A percentile compares a stretch with the other conserved stretches of the same genome.
These are phyloP conservation scores for Jamesozyma lodderae DNA, from an alignment of 805 yeast genomes.

Conservation along the genomic window DNA sequence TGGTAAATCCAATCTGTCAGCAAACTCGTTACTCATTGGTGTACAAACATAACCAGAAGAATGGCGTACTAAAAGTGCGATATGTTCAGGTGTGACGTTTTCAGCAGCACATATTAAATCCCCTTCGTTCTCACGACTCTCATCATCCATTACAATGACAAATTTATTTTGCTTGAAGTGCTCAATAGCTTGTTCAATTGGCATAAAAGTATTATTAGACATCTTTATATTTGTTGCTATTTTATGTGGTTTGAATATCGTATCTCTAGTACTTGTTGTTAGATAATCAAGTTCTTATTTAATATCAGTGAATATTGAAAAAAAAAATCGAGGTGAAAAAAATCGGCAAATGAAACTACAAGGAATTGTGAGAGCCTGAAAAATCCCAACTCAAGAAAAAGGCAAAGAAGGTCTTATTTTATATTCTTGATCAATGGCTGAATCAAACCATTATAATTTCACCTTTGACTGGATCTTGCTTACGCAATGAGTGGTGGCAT, in stretches of 20 bases:
- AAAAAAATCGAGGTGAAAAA: no score
- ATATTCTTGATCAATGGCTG: no score
- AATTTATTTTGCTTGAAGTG: constrained; percentile 41
- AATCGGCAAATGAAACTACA: no score
- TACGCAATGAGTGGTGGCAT: no score
- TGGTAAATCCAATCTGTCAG: constrained; percentile 72
- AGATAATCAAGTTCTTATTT: no score
- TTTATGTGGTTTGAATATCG: constrained; percentile 1
- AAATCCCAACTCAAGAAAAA: no score
- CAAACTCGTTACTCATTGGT: constrained; percentile 68
- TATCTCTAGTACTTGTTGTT: no score
- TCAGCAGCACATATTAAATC: constrained; percentile 90
- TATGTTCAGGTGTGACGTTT: constrained; percentile 62
- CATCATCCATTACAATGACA: constrained; percentile 92
- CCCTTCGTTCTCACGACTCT: constrained; percentile 93
- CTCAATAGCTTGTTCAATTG: constrained; percentile 26
- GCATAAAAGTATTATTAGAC: constrained; percentile 11
- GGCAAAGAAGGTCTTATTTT: no score
- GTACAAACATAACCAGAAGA: constrained; percentile 90
- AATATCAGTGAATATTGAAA: not conserved
- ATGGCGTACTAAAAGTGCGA: constrained; percentile 88
- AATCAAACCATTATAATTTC: no score
- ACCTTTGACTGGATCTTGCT: no score
- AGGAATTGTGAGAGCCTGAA: no score
- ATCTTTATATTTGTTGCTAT: not conserved